Conservation (phyloP, 2,329 filamentous ascomycete genomes). For the Claviceps sp. region DNA sequence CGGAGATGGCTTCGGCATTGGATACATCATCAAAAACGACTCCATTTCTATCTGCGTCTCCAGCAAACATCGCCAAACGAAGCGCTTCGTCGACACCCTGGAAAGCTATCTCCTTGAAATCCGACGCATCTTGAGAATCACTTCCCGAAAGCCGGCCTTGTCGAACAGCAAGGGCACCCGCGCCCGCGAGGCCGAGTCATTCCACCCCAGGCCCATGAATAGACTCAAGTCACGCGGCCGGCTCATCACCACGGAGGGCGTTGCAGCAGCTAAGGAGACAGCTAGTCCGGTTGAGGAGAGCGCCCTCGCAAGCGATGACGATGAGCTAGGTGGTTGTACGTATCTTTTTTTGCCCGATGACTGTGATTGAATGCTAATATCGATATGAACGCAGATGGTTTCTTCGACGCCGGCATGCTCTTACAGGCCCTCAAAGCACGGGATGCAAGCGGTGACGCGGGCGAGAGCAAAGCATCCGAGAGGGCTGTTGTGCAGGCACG, state of each 20-base stretch:
- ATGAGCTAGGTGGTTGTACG: slow-evolving; percentile 88
- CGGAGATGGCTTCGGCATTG: slow-evolving; percentile 89
- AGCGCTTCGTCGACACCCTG: slow-evolving; percentile 75
- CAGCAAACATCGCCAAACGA: slow-evolving; percentile 88
- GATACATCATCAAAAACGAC: slow-evolving; percentile 83
- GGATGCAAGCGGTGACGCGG: slow-evolving; percentile 36
- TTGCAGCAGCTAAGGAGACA: slow-evolving; percentile 31
- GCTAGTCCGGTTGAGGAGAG: slow-evolving; percentile 57
- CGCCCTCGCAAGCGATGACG: slow-evolving; percentile 63
- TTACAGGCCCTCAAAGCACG: slow-evolving; percentile 72
- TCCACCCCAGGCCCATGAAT: slow-evolving; percentile 23
- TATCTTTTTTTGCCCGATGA: slow-evolving; percentile 13
- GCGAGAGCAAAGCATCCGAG: slow-evolving; percentile 41
- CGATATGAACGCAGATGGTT: slow-evolving; percentile 55
- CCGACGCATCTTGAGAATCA: slow-evolving; percentile 65
- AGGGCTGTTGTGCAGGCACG: slow-evolving; percentile 45
- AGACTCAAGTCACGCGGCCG: slow-evolving; percentile 60
- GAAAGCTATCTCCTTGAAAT: slow-evolving; percentile 89
- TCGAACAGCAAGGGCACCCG: slow-evolving; percentile 30
- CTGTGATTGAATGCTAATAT: slow-evolving; percentile 13
- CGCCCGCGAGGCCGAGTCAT: slow-evolving; percentile 38
- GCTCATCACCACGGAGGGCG: slow-evolving; percentile 43
- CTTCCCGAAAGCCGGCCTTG: slow-evolving; percentile 33
- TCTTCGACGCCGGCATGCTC: slow-evolving; percentile 95
- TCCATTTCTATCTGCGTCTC: slow-evolving; percentile 81